A percentile compares a stretch with the other conserved stretches of the same genome.
These are phyloP conservation scores for Penstemon eatonii DNA, from an alignment of 257 asterid species.

Conservation along the genomic window DNA sequence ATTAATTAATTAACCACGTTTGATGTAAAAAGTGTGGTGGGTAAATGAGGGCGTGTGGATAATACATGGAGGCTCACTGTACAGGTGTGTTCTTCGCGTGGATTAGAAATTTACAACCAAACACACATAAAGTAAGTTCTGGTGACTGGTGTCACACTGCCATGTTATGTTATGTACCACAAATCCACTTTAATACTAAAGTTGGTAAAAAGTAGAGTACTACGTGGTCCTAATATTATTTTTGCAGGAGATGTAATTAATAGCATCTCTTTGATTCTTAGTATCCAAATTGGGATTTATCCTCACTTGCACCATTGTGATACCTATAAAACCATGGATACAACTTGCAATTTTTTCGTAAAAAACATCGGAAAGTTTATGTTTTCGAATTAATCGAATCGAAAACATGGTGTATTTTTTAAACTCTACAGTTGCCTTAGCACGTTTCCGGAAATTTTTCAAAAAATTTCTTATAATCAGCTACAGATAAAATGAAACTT, in stretches of 20 bases:
- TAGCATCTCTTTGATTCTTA: too few species aligned
- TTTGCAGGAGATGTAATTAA: background rate
- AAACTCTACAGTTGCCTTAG: too few species aligned
- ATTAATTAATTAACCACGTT: conserved; percentile 12
- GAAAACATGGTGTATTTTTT: too few species aligned
- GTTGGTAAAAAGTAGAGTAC: background rate
- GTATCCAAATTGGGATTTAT: too few species aligned
- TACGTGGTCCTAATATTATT: background rate
- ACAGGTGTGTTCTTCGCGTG: conserved; percentile 36
- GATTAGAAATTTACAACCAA: background rate
- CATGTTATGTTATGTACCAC: conserved; percentile 22
- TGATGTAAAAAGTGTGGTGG: conserved; percentile 31
- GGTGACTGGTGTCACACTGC: background rate
- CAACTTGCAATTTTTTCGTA: too few species aligned
- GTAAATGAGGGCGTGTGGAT: conserved; percentile 38
- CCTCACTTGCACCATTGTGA: too few species aligned
- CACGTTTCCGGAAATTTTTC: too few species aligned
- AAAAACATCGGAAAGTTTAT: too few species aligned
- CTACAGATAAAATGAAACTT: too few species aligned
- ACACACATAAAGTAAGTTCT: background rate
- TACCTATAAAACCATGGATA: too few species aligned
- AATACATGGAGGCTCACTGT: conserved; percentile 26
- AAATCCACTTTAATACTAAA: conserved; percentile 23
- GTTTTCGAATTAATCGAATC: too few species aligned
- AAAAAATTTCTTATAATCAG: too few species aligned